Evolutionary conservation across 768 basidiomycete genomes (phyloP), one percentile per base, ranked within the genome.

Genomic region (Lentinula detonsa): DNA sequence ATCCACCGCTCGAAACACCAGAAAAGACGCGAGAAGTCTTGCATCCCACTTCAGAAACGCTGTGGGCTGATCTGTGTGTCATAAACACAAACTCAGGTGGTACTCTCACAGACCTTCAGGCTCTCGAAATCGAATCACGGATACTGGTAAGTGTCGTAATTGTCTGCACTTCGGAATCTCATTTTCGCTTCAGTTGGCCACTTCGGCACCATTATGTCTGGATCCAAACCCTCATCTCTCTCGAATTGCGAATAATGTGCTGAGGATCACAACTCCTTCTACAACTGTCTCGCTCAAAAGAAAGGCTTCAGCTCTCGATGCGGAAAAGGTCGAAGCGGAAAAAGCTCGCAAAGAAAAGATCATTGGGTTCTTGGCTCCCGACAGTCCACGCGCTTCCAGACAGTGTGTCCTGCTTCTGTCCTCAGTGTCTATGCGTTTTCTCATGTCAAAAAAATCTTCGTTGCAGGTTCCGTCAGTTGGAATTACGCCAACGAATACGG

Each of bases 11-110:
- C 13, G 84, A 82, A 66, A 81, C 78, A 63, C 84, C 86, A 1
- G 82, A 85, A 63, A 76, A 73, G 63, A 86, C 86, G 54, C 87
- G 88, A 54, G 86, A 89, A 10, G 85, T 92, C 11, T 81, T 94
- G 23, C 87, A 88, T 61, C 89, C 91, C 16, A 92, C 84, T 62
- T 73, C 83, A 11, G 92, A 93, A 72, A 88, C 88, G 0, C 70
- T 91, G 31, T 94, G 87, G 82, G 82, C 88, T 4, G 91, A 94
- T 70, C 79, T 93, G 9, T 91, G 90, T 70, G 71, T 82, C 4
- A 70, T 91, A 67, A 89, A 85, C 67, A 77, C 83, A 68, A 84
- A 82, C 62, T 65, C 74, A 13, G 85, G 82, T 1, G 68, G 68
- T 16, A 83, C 78, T 63, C 90, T 88, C 83, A 81, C 87, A 2